Percentiles rank a stretch among this genome's conserved stretches.
These are phyloP conservation scores for Acanthamoeba castellanii DNA, from an alignment of 208 protist genomes.

Conservation along the genomic window DNA sequence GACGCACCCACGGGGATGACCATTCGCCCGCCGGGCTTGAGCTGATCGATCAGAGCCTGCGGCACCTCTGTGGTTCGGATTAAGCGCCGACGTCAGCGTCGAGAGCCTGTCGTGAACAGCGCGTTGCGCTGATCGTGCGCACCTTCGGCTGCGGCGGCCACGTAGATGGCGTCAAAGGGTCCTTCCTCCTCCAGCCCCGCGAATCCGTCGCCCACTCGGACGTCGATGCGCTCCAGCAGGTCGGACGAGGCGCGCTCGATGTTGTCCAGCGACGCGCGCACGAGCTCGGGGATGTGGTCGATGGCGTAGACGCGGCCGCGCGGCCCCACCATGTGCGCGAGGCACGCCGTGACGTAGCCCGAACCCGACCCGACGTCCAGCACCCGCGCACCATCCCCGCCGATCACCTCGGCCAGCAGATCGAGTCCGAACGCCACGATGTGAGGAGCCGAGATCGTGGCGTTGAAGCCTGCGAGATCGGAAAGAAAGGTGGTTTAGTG, in stretches of 20 bases:
- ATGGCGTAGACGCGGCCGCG: constrained; percentile 43
- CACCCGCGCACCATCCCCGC: constrained; percentile 9
- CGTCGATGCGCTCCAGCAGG: constrained; percentile 72
- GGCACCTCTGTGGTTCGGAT: constrained; percentile 63
- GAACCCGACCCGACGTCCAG: constrained; percentile 87
- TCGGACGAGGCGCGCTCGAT: constrained; percentile 69
- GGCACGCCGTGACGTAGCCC: constrained; percentile 84
- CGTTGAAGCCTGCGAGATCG: constrained; percentile 38
- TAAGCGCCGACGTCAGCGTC: neutral
- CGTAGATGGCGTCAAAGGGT: constrained; percentile 88
- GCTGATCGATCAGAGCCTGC: constrained; percentile 82
- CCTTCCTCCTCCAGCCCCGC: constrained; percentile 69
- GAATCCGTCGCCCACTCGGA: constrained; percentile 82
- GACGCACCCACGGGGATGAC: constrained; percentile 83
- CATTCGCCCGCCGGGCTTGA: constrained; percentile 83
- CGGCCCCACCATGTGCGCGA: constrained; percentile 76
- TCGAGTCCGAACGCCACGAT: constrained; percentile 47
- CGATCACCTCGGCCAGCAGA: neutral
- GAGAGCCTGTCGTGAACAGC: neutral
- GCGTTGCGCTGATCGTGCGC: too few relatives aligned
- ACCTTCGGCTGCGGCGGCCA: constrained; percentile 85
- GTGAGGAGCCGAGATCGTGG: constrained; percentile 71
- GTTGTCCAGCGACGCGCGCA: constrained; percentile 73
- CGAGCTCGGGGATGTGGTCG: constrained; percentile 83
- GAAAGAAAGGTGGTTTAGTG: neutral